phyloP scores from a whole-genome alignment of 2,329 filamentous ascomycete genomes.

The Tolypocladium cylindrosporum region DNA sequence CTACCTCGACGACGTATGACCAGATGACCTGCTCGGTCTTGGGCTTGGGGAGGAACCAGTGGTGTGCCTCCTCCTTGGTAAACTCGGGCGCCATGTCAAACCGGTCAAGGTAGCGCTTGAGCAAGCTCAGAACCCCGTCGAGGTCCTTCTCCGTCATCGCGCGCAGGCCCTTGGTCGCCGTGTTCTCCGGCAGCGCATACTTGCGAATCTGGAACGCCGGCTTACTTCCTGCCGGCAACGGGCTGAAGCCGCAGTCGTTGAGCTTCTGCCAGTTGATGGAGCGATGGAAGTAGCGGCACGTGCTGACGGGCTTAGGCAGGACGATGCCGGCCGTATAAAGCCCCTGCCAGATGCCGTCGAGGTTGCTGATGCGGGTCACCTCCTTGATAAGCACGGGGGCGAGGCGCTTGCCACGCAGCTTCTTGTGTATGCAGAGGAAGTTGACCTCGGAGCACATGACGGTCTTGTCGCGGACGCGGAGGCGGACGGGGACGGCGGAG shows the following conservation, averaged over 20 bases:
- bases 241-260: conserved; percentile 89
- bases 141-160: conserved; percentile 73
- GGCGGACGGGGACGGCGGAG: conserved; percentile 76
- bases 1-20: conserved; percentile 81
- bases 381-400: conserved; percentile 95
- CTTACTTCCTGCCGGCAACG: conserved; percentile 73
- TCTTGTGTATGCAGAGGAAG: conserved; percentile 97
- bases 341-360: conserved; percentile 81
- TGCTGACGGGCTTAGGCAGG: conserved; percentile 83
- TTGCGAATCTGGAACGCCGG: conserved; percentile 76
- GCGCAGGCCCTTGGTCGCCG: conserved; percentile 65
- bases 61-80: conserved; percentile 67
- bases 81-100: conserved; percentile 83
- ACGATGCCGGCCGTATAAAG: conserved; percentile 92
- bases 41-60: conserved; percentile 72
- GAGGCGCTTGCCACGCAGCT: conserved; percentile 84
- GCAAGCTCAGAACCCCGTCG: conserved; percentile 61
- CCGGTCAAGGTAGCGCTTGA: conserved; percentile 66
- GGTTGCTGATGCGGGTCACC: conserved; percentile 85
- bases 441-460: conserved; percentile 88
- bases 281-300: conserved; percentile 91
- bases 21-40: conserved; percentile 73
- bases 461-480: conserved; percentile 68
- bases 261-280: conserved; percentile 94
- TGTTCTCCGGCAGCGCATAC: conserved; percentile 70